Percentiles rank a stretch among this genome's conserved stretches.
These are phyloP conservation scores for Aureobasidium sp. DNA, from an alignment of 2,329 filamentous ascomycete genomes.

Conservation along the genomic window DNA sequence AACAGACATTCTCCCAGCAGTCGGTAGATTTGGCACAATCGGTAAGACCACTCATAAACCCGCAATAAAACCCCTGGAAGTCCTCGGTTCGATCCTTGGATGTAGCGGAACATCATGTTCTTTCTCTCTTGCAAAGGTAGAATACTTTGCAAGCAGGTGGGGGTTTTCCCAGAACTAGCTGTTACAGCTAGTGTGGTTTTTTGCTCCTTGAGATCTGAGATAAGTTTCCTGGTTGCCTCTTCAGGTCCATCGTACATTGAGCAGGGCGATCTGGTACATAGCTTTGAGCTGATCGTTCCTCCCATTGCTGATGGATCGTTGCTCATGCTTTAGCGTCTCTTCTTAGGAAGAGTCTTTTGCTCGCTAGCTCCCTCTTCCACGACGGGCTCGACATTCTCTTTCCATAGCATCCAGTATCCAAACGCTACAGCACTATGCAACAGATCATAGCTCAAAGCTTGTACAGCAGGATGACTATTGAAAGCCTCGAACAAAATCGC, in stretches of 20 bases:
- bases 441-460: conserved; percentile 26
- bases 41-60: background rate
- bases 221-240: background rate
- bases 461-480: conserved; percentile 27
- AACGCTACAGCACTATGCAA: conserved; percentile 19
- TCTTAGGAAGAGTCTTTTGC: background rate
- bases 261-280: background rate
- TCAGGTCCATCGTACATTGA: background rate
- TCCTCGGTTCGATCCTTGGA: background rate
- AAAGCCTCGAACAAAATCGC: conserved; percentile 18
- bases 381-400: background rate
- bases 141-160: background rate
- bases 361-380: background rate
- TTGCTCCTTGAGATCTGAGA: background rate
- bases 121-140: background rate
- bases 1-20: background rate
- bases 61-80: background rate
- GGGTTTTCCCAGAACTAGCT: background rate
- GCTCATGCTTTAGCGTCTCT: background rate
- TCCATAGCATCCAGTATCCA: background rate
- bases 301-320: background rate
- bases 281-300: background rate
- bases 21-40: background rate
- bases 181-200: background rate
- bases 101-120: background rate